Base-by-base conservation (phyloP, 1,284 basidiomycete species). In the Puccinia novopanici region DNA sequence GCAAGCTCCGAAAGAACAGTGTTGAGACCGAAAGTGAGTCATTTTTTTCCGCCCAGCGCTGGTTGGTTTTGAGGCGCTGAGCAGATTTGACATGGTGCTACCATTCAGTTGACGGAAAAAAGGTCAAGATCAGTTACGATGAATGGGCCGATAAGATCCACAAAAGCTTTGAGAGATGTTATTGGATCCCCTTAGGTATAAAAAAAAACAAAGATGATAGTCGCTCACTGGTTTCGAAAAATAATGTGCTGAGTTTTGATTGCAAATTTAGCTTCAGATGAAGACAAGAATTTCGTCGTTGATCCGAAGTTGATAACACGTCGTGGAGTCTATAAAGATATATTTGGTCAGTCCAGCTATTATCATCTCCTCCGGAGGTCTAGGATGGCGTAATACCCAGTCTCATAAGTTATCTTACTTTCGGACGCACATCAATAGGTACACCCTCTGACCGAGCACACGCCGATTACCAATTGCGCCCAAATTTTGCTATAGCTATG, bases 261-360 rank as follows among this genome's bases (percentile, higher is more conserved):
- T 10, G 59, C n/a, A 52, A 0, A 24, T 15, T 68, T 87, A 90
- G 92, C 95, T 85, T 88, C 91, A 0, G 84, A 87, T 13, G 89
- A 93, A 34, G 95, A 99, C 85, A 82, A 84, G 10, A 87, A 90
- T 54, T 95, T 94, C 87, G 88, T 89, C 78, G 86, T 98, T 82
- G 89, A 94, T 84, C 83, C 92, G 0, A 88, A 85, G 42, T 87
- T 98, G 48, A 89, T 98, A 82, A 93, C 95, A 86, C 92, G 94
- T 34, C 89, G 96, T 70, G 96, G 96, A 5, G 96, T 98, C 86
- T 99, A 99, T 89, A 99, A 99, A 88, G 96, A 99, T 84, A 94
- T 98, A 6, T 93, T 92, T 83, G 94, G 85, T 80, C 37, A 78
- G 67, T 27, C 5, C 15, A 15, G 8, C 24, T 65, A n/a, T 48